phyloP scores from a whole-genome alignment of 345 rosid genomes.

The Syzygium aromaticum region DNA sequence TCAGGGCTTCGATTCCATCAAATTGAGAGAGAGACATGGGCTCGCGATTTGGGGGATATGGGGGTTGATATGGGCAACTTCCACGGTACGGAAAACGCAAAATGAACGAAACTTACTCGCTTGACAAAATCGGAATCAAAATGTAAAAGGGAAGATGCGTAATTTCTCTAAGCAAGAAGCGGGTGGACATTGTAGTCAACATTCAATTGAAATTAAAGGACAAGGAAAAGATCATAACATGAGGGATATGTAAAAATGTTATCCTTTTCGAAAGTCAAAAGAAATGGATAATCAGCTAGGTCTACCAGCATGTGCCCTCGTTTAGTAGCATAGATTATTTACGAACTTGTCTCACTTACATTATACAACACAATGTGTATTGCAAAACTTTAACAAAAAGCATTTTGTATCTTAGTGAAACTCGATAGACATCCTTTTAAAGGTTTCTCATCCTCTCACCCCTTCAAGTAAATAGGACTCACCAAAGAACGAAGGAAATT shows the following conservation, averaged over 20 bases:
- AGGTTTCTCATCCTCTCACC: background rate
- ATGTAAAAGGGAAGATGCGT: background rate
- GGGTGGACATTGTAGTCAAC: background rate
- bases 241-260: background rate
- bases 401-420: background rate
- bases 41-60: background rate
- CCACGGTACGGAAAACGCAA: background rate
- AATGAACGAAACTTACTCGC: no score
- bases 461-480: background rate
- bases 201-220: background rate
- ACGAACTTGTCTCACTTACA: background rate
- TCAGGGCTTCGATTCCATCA: no score
- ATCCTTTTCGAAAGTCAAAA: background rate
- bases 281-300: background rate
- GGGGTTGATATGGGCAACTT: background rate
- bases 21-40: background rate
- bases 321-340: background rate
- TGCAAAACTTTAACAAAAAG: background rate
- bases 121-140: background rate
- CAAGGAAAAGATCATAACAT: background rate
- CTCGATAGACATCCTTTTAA: background rate
- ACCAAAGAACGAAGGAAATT: background rate
- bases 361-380: background rate
- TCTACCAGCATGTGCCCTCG: background rate
- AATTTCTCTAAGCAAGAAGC: background rate